A percentile compares a stretch with the other conserved stretches of the same genome.
Evolutionary conservation across 2,329 filamentous ascomycete genomes (phyloP).

Genomic region (Ceratocystis cubensis): DNA sequence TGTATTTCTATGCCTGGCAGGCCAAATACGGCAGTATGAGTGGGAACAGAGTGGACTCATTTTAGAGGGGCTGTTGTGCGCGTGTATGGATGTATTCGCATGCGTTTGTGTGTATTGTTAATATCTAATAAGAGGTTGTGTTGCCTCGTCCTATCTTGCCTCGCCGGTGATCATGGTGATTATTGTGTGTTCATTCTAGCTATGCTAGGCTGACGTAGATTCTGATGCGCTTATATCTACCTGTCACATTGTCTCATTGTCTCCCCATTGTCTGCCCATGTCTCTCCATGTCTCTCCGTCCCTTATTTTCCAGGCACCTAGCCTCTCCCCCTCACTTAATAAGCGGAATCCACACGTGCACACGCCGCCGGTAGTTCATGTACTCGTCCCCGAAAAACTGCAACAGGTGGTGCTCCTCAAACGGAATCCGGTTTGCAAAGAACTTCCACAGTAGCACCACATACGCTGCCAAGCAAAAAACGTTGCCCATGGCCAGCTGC

Average conservation of each 20-base stretch:
- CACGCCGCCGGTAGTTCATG: conserved; percentile 54
- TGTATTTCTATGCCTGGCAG: conserved; percentile 98
- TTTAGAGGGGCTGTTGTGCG: not conserved
- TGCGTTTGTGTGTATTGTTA: not conserved
- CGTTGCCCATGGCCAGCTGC: conserved; percentile 79
- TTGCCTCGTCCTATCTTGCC: not conserved
- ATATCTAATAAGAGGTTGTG: not conserved
- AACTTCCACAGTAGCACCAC: conserved; percentile 69
- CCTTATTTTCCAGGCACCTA: no score
- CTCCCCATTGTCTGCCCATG: no score
- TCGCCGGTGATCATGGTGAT: no score
- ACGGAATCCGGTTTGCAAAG: conserved; percentile 59
- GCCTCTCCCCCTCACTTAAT: conserved; percentile 22
- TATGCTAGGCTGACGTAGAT: no score
- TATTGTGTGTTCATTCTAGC: no score
- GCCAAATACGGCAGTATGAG: conserved; percentile 86
- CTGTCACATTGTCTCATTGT: no score
- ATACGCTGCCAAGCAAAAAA: conserved; percentile 64
- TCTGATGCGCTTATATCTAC: no score
- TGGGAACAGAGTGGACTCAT: conserved; percentile 27
- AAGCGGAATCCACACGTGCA: conserved; percentile 71
- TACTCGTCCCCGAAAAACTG: conserved; percentile 81
- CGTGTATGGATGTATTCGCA: not conserved
- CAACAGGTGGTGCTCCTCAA: conserved; percentile 67
- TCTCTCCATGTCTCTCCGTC: not conserved